These are phyloP conservation scores for Diaporthe capsici DNA, from an alignment of 2,329 filamentous ascomycete species.

Conservation along the genomic window DNA sequence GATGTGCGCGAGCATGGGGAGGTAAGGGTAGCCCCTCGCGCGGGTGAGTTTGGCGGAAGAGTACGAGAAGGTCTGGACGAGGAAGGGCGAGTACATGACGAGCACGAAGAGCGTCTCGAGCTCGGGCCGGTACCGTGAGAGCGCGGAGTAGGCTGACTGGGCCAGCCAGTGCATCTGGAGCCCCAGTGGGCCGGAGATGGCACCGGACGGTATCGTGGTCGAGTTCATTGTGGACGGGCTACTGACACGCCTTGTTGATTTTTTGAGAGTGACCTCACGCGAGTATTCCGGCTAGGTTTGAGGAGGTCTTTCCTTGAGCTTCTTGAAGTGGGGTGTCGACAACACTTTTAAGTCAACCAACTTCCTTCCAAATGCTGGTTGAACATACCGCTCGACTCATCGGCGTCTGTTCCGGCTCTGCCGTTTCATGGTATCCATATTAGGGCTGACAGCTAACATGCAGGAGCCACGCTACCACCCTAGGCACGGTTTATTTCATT, in stretches of 20 bases:
- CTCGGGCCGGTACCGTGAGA: slow-evolving; percentile 34
- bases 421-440: neutral
- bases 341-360: neutral
- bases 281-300: neutral
- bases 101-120: slow-evolving; percentile 34
- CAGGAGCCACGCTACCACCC: neutral
- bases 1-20: slow-evolving; percentile 25
- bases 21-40: slow-evolving; percentile 19
- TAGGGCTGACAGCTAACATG: slow-evolving; percentile 12
- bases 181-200: neutral
- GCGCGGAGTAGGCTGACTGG: neutral
- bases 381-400: neutral
- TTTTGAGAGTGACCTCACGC: neutral
- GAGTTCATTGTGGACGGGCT: slow-evolving; percentile 1
- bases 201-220: neutral
- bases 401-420: neutral
- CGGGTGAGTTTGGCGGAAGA: slow-evolving; percentile 29
- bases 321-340: neutral
- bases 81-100: slow-evolving; percentile 28
- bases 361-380: neutral
- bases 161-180: slow-evolving; percentile 3
- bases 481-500: neutral
- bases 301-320: too few relatives aligned
- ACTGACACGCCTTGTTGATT: neutral
- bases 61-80: slow-evolving; percentile 7